phyloP scores from a whole-genome alignment of 192 early-diverging fungal genomes.

The Oehlia diaphana region DNA sequence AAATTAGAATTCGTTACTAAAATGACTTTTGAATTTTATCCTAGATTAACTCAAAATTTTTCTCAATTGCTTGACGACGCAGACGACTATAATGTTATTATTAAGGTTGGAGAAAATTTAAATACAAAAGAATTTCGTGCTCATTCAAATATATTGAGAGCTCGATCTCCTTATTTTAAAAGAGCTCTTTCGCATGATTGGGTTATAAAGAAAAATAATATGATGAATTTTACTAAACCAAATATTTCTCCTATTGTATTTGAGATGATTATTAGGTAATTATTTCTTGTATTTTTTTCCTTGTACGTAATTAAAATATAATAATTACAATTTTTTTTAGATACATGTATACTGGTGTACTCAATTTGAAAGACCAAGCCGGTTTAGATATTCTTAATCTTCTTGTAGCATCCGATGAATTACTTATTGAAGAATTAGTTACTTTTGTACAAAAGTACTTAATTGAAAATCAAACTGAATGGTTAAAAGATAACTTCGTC shows the following conservation, averaged over 20 bases:
- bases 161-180: constrained; percentile 16
- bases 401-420: constrained; percentile 20
- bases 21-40: not conserved
- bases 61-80: constrained; percentile 14
- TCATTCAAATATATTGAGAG: constrained; percentile 13
- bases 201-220: not conserved
- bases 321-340: no score
- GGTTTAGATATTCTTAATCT: not conserved
- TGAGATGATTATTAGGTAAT: constrained; percentile 19
- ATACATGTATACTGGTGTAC: not conserved
- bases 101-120: constrained; percentile 4
- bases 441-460: not conserved
- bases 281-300: not conserved
- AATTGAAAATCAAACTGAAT: constrained; percentile 13
- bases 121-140: constrained; percentile 16
- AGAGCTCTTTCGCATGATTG: not conserved
- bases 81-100: constrained; percentile 23
- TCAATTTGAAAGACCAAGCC: not conserved
- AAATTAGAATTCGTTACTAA: not conserved
- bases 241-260: constrained; percentile 26
- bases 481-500: constrained; percentile 10
- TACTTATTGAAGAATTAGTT: constrained; percentile 20
- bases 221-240: constrained; percentile 24
- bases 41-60: not conserved
- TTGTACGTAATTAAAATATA: no score